Percentiles rank a stretch among this genome's conserved stretches.
Conservation (phyloP, 345 rosid species). For the Aurinia saxatilis region DNA sequence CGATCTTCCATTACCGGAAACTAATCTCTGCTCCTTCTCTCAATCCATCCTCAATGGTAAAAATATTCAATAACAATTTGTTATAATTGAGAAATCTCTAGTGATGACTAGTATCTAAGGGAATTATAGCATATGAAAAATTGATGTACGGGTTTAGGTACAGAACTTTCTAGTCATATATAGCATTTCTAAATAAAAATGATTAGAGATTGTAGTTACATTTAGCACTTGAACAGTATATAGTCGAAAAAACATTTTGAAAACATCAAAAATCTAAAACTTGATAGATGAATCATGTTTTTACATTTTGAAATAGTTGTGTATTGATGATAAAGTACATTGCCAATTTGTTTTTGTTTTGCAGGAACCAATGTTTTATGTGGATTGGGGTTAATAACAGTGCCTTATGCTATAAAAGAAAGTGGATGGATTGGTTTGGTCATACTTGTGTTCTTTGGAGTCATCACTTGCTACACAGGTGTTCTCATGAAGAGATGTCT, state of each 20-base stretch:
- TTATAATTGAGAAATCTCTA: neutral
- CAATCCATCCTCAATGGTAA: constrained; percentile 70
- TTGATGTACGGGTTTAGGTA: no score
- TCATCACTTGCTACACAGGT: constrained; percentile 60
- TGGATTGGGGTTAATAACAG: constrained; percentile 65
- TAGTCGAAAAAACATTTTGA: no score
- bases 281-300: neutral
- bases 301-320: neutral
- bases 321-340: no score
- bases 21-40: constrained; percentile 37
- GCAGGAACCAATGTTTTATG: constrained; percentile 70
- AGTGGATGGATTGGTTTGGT: constrained; percentile 78
- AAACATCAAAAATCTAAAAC: no score
- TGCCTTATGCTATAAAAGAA: constrained; percentile 67
- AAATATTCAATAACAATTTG: neutral
- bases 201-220: no score
- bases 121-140: no score
- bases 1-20: constrained; percentile 24
- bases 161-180: no score
- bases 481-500: constrained; percentile 58
- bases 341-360: neutral
- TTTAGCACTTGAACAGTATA: no score
- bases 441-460: constrained; percentile 46
- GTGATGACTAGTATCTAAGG: neutral
- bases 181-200: no score